Conservation (phyloP, 768 basidiomycete species). For the Hypsizygus marmoreus region DNA sequence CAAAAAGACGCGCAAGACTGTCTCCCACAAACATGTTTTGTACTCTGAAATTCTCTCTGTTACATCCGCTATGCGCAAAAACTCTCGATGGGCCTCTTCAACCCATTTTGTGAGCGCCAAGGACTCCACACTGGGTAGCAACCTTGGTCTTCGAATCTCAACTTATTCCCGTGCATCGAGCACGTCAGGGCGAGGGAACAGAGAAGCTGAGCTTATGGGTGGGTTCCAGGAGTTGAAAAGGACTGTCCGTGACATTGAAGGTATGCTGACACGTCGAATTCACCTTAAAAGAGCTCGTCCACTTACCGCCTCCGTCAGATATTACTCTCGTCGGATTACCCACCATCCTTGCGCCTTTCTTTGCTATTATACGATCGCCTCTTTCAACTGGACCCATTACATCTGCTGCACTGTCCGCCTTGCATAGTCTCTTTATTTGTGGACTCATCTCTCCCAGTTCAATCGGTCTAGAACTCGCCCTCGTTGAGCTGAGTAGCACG, state of each 20-base stretch:
- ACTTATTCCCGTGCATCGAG: slow-evolving; percentile 45
- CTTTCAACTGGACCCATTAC: slow-evolving; percentile 97
- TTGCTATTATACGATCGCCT: slow-evolving; percentile 90
- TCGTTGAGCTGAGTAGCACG: slow-evolving; percentile 84
- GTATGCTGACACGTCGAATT: slow-evolving; percentile 39
- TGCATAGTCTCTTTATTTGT: slow-evolving; percentile 87
- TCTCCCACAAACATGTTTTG: slow-evolving; percentile 76
- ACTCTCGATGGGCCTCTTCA: slow-evolving; percentile 91
- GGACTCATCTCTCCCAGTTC: slow-evolving; percentile 66
- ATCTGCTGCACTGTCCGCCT: slow-evolving; percentile 84
- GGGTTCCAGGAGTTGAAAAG: slow-evolving; percentile 89
- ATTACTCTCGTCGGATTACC: slow-evolving; percentile 57
- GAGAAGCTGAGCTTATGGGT: slow-evolving; percentile 84
- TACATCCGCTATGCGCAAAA: slow-evolving; percentile 95
- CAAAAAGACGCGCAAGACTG: slow-evolving; percentile 30
- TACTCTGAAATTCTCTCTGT: slow-evolving; percentile 90
- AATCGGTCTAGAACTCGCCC: slow-evolving; percentile 58
- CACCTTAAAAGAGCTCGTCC: no score
- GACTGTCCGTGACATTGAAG: slow-evolving; percentile 66
- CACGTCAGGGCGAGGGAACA: slow-evolving; percentile 51
- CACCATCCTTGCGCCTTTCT: slow-evolving; percentile 81
- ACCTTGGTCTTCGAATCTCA: slow-evolving; percentile 71
- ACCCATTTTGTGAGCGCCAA: slow-evolving; percentile 61
- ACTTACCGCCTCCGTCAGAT: slow-evolving; percentile 41
- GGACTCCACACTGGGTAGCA: slow-evolving; percentile 71